Evolutionary conservation across 768 basidiomycete species (phyloP), one percentile per base, ranked within the genome.

Genomic region (Leucosporidium yakuticum): DNA sequence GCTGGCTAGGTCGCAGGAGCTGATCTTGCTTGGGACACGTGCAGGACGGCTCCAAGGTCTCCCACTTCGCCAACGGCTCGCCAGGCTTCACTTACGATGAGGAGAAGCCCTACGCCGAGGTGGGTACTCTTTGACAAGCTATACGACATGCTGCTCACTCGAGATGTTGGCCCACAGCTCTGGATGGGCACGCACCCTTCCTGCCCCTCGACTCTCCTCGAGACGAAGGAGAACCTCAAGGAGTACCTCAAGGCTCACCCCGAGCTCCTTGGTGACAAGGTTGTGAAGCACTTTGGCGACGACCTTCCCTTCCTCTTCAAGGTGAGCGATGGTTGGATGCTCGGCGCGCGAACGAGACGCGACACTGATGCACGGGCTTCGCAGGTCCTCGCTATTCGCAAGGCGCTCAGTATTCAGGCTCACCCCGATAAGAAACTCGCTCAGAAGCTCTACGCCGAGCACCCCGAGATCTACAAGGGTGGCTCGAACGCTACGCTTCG

Each of bases 111-210:
- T 98, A 98, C 77, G 95, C 96, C 32, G 95, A 99, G 86, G 95
- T 91, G 78, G 61, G 85, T 60, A 72, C 59, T 61, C 54, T 23
- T 23, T 20, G 4, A 27, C 25, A 48, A 54, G 69, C 62, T 66
- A 49, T 67, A 34, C 49, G 15, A 31, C 2, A 29, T 17, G 17
- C 49, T 51, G 23, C 50, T 25, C 8, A 39, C 29, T 23, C 29
- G 14, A 27, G n/a, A 4, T 17, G 17, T 15, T 32, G 15, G 48
- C 31, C 39, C 47, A 63, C 77, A 97, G 93, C 81, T 99, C 54
- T 99, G 96, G 96, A 98, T 98, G 95, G 96, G 96, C 15, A 98
- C 96, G 0, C 96, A 98, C 74, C 84, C 89, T 3, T 89, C 82
- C 47, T 83, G 87, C 12, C 88, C 88, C 0, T 87, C 88, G 9